phyloP scores from a whole-genome alignment of 208 protist species.

The Crithidia acanthocephali region DNA sequence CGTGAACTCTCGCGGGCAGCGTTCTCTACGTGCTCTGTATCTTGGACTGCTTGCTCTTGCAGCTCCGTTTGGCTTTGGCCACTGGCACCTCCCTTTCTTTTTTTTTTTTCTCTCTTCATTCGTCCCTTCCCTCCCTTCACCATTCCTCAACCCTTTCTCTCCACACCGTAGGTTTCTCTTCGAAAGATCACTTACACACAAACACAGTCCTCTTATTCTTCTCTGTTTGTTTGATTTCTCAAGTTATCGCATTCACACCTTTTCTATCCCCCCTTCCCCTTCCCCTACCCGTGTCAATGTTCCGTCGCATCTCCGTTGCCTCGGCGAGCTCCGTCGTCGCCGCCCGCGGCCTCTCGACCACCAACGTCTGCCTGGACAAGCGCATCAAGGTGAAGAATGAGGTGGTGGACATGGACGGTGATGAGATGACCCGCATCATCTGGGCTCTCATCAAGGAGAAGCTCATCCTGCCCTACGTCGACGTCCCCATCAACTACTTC shows the following conservation, averaged over 20 bases:
- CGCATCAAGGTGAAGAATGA: conserved; percentile 91
- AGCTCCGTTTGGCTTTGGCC: no score
- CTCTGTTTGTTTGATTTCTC: background rate
- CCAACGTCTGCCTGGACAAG: conserved; percentile 50
- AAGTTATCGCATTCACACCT: background rate
- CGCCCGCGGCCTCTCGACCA: conserved; percentile 53
- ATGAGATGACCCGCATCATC: conserved; percentile 98
- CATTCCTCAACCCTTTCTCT: no score
- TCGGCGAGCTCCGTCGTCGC: conserved; percentile 29
- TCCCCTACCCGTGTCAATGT: conserved; percentile 27
- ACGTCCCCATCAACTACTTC: conserved; percentile 97
- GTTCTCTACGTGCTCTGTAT: no score
- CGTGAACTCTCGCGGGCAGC: no score
- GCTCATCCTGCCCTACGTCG: conserved; percentile 97
- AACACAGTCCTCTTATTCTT: background rate
- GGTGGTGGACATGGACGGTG: conserved; percentile 98
- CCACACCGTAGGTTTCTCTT: background rate
- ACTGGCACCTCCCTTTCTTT: no score
- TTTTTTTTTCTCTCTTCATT: background rate
- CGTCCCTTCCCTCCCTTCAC: background rate
- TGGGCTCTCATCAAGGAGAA: conserved; percentile 98
- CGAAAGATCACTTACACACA: no score
- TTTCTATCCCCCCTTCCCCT: background rate
- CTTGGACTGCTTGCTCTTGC: no score
- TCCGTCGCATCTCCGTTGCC: conserved; percentile 49